Base-by-base conservation (phyloP, 768 basidiomycete species). In the Rhizopogon vulgaris region DNA sequence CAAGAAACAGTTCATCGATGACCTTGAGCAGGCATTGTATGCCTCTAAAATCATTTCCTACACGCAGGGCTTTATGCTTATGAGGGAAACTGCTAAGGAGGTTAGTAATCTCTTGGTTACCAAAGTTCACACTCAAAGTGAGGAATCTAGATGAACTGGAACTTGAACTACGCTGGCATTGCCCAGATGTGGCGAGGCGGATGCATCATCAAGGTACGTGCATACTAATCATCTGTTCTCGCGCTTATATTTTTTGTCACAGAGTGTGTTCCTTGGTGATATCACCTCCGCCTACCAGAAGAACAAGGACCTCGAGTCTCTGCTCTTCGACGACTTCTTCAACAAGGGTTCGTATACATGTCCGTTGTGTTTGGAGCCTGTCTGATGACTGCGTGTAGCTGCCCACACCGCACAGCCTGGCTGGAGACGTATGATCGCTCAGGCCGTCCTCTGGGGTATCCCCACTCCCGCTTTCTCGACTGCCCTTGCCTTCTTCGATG, bases 1-100 rank as follows among this genome's bases (percentile, higher is more conserved):
- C 83, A 98, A 97, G 80, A 79, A 94, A 69, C 88, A 94, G 65
- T 99, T 99, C 76, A 96, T 99, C 69, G 90, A 96, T 67, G 96
- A 99, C 71, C 87, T 99, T 56, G 96, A 98, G 73, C 96, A 98
- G 71, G 96, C 95, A 43, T 79, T 99, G 53, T 99, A 99, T 73
- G 96, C 95, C 47, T 96, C 94, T 62, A 99, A 99, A 80, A 94
- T 99, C 71, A 95, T 97, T 64, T 98, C 95, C 28, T 99, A 99
- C 78, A 91, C 95, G 4, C 96, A 99, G 73, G 96, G 96, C 59
- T 99, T 98, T 79, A 95, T 99, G 84, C 83, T 99, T 64, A 96
- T 99, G 94, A 81, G 96, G 59, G 89, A 97, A 73, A 94, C 94
- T 46, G 96, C 94, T 40, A 91, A 92, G 71, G 94, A 96, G 79